Base-by-base conservation (phyloP, 805 yeast genomes). In the Candida krabiensis region DNA sequence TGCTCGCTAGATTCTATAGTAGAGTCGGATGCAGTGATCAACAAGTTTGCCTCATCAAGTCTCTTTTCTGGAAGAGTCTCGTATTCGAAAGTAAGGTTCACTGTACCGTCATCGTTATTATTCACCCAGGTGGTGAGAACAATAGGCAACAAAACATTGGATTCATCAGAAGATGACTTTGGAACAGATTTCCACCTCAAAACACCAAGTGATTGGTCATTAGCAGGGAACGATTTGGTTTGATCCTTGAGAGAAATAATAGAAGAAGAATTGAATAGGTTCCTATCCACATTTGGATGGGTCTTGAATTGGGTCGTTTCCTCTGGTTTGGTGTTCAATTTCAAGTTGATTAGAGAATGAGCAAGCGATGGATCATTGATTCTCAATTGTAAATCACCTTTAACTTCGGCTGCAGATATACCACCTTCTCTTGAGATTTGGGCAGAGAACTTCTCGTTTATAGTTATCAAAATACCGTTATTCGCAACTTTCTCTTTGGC, bases 251-350 rank as follows among this genome's bases (percentile, higher is more conserved):
- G 75, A 0, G 84, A 84, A 54, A 93, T 79, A 29, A 75, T 63
- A 41, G 75, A 69, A 12, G 69, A 61, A 11, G 73, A 59, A 30
- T 74, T 71, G 62, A 91, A 93, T 55, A 77, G 63, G 28, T 67
- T 68, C 56, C 86, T 83, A 66, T 93, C 97, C 49, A 93, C 95
- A 60, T 91, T 90, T 47, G 99, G 99, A 69, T 93, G 96, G 12
- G 98, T 89, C 64, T 90, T 90, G 70, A 77, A 93, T 57, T 83
- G 89, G 31, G 80, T 69, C 15, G 38, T 34, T 47, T 67, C 78
- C 26, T 70, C 62, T 12, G 73, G 64, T 28, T 69, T 64, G 21
- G 74, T 73, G 16, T 64, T 69, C 28, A 80, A 71, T 28, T 68
- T 61, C 47, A 90, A 67, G 44, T 75, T 56, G 42, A 93, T 72